Base-by-base conservation (phyloP, 371 early-diverging fungal genomes). In the Mortierella sp. region DNA sequence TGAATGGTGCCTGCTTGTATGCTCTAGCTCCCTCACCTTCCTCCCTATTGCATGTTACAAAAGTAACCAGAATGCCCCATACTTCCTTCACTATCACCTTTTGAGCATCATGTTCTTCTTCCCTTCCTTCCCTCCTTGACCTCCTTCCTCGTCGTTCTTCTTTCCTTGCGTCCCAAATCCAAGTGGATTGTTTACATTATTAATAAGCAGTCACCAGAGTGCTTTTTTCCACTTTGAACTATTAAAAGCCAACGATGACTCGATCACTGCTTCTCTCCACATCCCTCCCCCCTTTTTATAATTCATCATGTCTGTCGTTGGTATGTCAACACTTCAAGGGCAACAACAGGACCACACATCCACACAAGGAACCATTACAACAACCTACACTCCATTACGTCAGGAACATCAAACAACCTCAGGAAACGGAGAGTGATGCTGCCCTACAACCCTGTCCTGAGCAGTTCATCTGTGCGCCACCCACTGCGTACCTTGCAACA, bases 291-390 rank as follows among this genome's bases (percentile, higher is more conserved):
- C 27, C 56, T 35, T 44, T 51, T 72, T 58, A 51, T 73, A 54
- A 74, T 63, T 60, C 75, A 74, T 70, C 76, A 84, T 84, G 84
- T 80, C 81, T 75, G 84, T 84, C 75, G 84, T 84, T 72, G 84
- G 84, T 84, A 84, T 70, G 84, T 84, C 29, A 5, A 24, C 41
- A 21, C 49, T 16, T 16, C 49, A 6, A 41, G 35, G 24, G 10
- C 10, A 21, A 10, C 41, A 21, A 35, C 38, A 65, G 35, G 35
- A 38, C 3, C 38, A 38, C 6, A 21, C 21, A 38, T 21, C 41
- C 21, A 35, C 21, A 16, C 41, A 38, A 35, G 41, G 68, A 38
- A 41, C 10, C 14, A 35, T 38, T 1, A 12, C 11, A 11, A 60
- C 29, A 32, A 41, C 41, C 41, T 41, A 65, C 68, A 65, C 49